Base-by-base conservation (phyloP, 208 protist species). In the Sergeia podlipaevii region DNA sequence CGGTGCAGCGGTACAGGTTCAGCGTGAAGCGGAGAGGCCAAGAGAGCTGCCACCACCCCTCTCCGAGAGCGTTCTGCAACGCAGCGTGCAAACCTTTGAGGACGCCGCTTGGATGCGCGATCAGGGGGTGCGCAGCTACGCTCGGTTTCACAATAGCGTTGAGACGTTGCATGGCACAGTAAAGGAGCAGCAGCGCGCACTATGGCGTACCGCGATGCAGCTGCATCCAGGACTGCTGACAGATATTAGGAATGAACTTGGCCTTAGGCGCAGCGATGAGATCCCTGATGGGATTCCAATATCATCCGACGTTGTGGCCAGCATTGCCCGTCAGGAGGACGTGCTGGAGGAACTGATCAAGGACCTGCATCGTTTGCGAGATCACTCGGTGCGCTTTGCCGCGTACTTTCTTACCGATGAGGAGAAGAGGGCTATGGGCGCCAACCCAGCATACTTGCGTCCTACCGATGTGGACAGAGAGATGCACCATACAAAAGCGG, bases 81-180 rank as follows among this genome's bases (percentile, higher is more conserved):
- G 66, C 37, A 85, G 80, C 52, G 70, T 93, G 15, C 60, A 60
- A 0, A 91, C 80, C n/a, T 93, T 93, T 52, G 77, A 75, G 41
- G 86, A 93, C 41, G 86, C 68, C 0, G 66, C 56, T 28, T 74
- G 73, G 71, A 61, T 90, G 54, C 81, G 86, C 7, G 69, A 74
- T 27, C 60, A 89, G 72, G 76, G 80, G 15, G 79, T 87, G 39
- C 81, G 86, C 27, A 76, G 61, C 67, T 89, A 71, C 33, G 82
- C 80, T 8, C 75, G 83, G 64, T 84, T 93, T 29, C 86, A 93
- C 70, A 93, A 93, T 74, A 84, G 18, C 41, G 41, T 93, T n/a
- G 86, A 90, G 67, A 30, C 56, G 8, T 54, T 85, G 38, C 65
- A 84, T 51, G 67, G 65, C 17, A 51, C 64, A 17, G 68, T 91